Percentiles rank a stretch among this genome's conserved stretches.
Conservation (phyloP, 441 rosid species). For the Populus hybrid region DNA sequence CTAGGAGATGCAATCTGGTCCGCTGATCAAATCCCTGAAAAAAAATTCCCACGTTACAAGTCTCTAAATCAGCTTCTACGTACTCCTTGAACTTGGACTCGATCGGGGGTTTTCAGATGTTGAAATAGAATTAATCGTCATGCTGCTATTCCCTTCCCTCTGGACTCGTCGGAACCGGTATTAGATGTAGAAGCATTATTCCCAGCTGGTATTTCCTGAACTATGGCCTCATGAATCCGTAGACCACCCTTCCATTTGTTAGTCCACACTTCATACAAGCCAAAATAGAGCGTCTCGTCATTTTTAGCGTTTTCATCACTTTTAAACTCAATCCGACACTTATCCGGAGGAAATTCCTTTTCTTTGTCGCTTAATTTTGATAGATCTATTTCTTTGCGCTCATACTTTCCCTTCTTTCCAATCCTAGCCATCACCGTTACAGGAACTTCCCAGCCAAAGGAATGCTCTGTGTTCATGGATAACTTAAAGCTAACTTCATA, state of each 20-base stretch:
- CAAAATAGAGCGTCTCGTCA: not conserved
- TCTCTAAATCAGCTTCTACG: too few relatives aligned
- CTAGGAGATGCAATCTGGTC: not conserved
- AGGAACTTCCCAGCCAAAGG: not conserved
- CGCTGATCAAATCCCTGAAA: not conserved
- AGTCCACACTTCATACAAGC: not conserved
- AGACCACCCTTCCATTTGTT: not conserved
- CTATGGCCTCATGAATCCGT: not conserved
- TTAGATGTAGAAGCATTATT: not conserved
- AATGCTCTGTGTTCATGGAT: not conserved
- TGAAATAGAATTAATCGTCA: not conserved
- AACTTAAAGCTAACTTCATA: not conserved
- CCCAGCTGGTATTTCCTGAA: not conserved
- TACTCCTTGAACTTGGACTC: not conserved
- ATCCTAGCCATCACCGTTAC: not conserved
- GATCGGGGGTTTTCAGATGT: not conserved
- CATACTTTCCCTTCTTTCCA: not conserved
- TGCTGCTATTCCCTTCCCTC: too few relatives aligned
- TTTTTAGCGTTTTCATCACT: too few relatives aligned
- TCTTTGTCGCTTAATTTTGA: accelerated
- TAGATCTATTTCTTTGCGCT: not conserved
- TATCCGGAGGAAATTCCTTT: not conserved
- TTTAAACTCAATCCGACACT: not conserved
- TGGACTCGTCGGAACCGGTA: not conserved
- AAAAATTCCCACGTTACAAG: too few relatives aligned